Conservation (phyloP, 139 green algal species). For the Dunaliella primolecta region DNA sequence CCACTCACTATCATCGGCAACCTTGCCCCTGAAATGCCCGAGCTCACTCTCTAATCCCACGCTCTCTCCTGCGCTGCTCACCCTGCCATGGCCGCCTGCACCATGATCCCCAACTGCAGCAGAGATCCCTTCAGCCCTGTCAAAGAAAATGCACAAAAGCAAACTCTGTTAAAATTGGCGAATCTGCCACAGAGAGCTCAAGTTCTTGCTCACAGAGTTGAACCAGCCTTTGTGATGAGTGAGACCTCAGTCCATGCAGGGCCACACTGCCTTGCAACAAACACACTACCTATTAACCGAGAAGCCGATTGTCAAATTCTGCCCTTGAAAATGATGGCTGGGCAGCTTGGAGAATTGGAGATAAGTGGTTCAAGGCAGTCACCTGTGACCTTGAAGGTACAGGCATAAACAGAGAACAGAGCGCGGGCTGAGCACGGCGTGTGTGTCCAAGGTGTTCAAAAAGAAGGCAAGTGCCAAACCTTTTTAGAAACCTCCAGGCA, state of each 20-base stretch:
- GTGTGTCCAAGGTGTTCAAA: not conserved
- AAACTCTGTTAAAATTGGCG: no score
- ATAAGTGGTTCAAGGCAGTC: not conserved
- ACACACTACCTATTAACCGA: no score
- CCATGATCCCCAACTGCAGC: not conserved
- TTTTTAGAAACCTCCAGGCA: no score
- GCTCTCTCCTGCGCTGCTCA: not conserved
- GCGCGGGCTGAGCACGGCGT: not conserved
- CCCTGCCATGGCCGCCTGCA: not conserved
- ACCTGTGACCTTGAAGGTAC: not conserved
- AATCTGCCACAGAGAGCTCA: no score
- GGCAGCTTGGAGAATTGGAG: no score
- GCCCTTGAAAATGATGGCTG: no score
- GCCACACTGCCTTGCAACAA: no score
- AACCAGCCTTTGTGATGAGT: not conserved
- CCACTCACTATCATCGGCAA: no score
- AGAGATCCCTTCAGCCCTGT: not conserved
- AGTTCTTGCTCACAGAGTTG: not conserved
- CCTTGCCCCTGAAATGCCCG: not conserved
- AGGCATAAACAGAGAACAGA: not conserved
- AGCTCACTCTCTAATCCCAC: not conserved
- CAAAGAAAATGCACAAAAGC: no score
- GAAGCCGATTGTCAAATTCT: no score
- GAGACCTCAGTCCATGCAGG: no score
- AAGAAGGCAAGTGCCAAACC: not conserved